Percentiles rank a stretch among this genome's conserved stretches.
Evolutionary conservation across 2,329 filamentous ascomycete species (phyloP).

Genomic region (Xylariaceae sp.): DNA sequence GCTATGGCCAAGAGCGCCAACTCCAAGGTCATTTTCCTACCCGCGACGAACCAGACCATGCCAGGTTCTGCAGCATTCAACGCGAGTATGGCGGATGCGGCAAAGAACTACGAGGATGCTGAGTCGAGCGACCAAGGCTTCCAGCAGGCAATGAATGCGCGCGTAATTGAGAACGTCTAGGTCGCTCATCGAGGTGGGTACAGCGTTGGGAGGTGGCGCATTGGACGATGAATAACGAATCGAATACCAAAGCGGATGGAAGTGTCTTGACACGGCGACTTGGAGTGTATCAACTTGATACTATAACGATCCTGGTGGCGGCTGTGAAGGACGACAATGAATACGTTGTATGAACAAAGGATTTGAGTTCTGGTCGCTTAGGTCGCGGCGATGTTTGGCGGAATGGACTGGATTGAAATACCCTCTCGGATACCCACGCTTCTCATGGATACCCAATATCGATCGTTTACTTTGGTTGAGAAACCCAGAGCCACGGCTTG

Average conservation of each 20-base stretch:
- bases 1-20: constrained; percentile 94
- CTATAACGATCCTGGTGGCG: too few species aligned
- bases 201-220: too few species aligned
- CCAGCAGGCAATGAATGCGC: constrained; percentile 76
- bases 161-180: constrained; percentile 80
- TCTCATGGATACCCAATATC: constrained; percentile 27
- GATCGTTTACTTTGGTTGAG: constrained; percentile 21
- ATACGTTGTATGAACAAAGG: too few species aligned
- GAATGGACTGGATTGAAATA: constrained; percentile 13
- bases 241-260: too few species aligned
- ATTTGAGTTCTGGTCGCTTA: too few species aligned
- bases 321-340: too few species aligned
- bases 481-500: neutral
- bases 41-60: constrained; percentile 60
- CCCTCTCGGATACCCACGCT: constrained; percentile 21
- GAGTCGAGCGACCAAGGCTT: constrained; percentile 54
- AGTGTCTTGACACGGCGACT: too few species aligned
- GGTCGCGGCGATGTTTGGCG: too few species aligned
- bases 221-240: too few species aligned
- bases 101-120: constrained; percentile 39
- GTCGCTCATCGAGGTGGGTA: too few species aligned
- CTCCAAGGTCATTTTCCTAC: constrained; percentile 81
- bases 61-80: constrained; percentile 36
- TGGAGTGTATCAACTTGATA: too few species aligned
- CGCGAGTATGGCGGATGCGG: constrained; percentile 36